Conservation (phyloP, 2,329 filamentous ascomycete genomes). For the Teratosphaeria gauchensis region DNA sequence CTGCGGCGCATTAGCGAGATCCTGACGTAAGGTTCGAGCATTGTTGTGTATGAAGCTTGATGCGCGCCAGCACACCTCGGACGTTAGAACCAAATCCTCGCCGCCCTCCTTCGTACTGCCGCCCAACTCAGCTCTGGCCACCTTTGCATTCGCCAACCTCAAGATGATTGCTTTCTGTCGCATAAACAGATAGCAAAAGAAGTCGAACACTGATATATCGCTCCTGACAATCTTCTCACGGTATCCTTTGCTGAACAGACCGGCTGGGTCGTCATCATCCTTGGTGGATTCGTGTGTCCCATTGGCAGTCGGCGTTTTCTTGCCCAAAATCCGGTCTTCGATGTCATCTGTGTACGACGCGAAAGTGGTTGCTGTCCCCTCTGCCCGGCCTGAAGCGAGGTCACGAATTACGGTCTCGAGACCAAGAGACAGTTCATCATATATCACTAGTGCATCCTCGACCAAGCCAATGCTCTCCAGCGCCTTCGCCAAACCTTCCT, state of each 20-base stretch:
- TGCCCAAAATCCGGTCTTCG: slow-evolving; percentile 16
- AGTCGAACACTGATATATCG: slow-evolving; percentile 93
- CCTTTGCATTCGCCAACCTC: slow-evolving; percentile 62
- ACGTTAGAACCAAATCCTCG: slow-evolving; percentile 70
- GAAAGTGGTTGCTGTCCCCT: slow-evolving; percentile 63
- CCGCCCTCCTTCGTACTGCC: slow-evolving; percentile 23
- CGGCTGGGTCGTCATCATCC: slow-evolving; percentile 2
- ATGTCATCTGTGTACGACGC: slow-evolving; percentile 65
- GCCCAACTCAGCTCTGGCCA: slow-evolving; percentile 32
- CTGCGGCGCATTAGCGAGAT: slow-evolving; percentile 48
- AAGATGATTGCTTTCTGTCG: slow-evolving; percentile 76
- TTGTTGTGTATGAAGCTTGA: slow-evolving; percentile 76
- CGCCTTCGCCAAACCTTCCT: slow-evolving; percentile 84
- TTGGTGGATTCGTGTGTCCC: slow-evolving; percentile 9
- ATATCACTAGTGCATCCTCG: slow-evolving; percentile 87
- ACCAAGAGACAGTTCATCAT: slow-evolving; percentile 85
- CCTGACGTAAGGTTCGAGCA: slow-evolving; percentile 68
- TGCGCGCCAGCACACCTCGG: slow-evolving; percentile 74
- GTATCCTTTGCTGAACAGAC: slow-evolving; percentile 58
- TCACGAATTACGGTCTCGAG: slow-evolving; percentile 75
- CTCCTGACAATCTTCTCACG: slow-evolving; percentile 86
- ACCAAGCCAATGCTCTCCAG: slow-evolving; percentile 95
- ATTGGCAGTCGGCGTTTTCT: slow-evolving; percentile 7
- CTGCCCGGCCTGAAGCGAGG: slow-evolving; percentile 50
- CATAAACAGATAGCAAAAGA: slow-evolving; percentile 85